Evolutionary conservation across 2,329 filamentous ascomycete genomes (phyloP), one percentile per base, ranked within the genome.

Genomic region (Diaporthe longicolla): DNA sequence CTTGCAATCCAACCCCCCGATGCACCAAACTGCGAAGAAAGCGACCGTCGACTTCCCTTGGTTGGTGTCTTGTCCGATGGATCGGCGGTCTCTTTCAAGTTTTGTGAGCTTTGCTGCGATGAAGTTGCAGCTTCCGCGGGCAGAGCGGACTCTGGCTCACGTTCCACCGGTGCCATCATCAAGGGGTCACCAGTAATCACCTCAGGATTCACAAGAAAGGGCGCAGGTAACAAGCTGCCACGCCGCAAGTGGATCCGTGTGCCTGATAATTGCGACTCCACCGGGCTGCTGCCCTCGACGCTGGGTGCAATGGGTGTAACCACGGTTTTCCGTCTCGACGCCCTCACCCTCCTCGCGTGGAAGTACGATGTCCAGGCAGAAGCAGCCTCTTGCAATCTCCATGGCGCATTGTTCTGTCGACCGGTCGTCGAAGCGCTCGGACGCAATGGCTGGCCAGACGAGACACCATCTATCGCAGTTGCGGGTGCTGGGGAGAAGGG

Each of bases 1-100:
- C 84, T 88, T 45, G 88, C 83, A 76, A 91, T 88, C 89, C 90
- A 91, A 66, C 83, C 87, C 66, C 83, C 85, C 21, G 90, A 86
- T 1, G 90, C 89, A 74, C 85, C 85, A 74, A 92, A 89, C 71
- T 90, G 89, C 85, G 90, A 88, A 21, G 91, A 92, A 35, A 89
- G 83, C 21, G 90, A 91, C 74, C 88, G 86, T 71, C 84, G 85
- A 17, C 87, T 82, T 68, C 81, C 83, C 77, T 85, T 87, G 10
- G 85, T 83, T 2, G 85, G 84, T 1, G 85, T 85, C 37, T 81
- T 81, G 50, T 86, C 84, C 2, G 81, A 79, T 1, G 82, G 78
- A 74, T 79, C 72, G 19, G 75, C 58, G n/a, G 70, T 57, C 17
- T 76, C 74, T 37, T 70, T 74, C 35, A 58, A 72, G 58, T 57